Base-by-base conservation (phyloP, 129 eudicot species). In the Flaveria sonorensis region DNA sequence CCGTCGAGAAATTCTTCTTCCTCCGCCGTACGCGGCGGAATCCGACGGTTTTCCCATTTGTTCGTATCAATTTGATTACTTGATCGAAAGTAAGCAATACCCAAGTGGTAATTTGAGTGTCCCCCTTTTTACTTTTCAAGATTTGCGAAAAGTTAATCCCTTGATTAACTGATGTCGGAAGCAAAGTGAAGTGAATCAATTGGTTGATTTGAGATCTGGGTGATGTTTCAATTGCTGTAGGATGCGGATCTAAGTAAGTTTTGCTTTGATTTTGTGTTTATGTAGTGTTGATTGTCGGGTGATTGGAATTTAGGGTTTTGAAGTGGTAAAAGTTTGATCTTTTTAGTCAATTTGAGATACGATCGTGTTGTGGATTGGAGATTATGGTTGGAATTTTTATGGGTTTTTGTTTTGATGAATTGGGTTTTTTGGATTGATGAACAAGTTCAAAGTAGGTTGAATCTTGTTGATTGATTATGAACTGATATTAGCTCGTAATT, bases 161-260 rank as follows among this genome's bases (percentile, higher is more conserved):
- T 15, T 42, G 15, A 42, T 73, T 52, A 45, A 68, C 53, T 68
- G 48, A 78, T 86, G 82, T 86, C 94, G 82, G 89, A 77, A 78
- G 86, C 83, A 69, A 75, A 67, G 56, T 76, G 46, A 74, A 50
- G 43, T 79, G 45, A 60, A 88, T 86, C 83, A 30, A 45, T n/a
- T 18, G 6, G 69, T 77, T 48, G 83, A 66, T 87, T 73, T 60
- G 59, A 30, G 84, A 86, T 86, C 88, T 79, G 36, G 57, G 62
- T 80, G 13, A 39, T 66, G 70, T 79, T 36, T 81, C 71, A 50
- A 70, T 85, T 77, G 68, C 71, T 57, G 45, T 48, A 16, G 36
- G 62, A 74, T 74, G 81, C 67, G 55, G 83, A 83, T 87, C 86
- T 84, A 62, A 76, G 96, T 87, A 83, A 82, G 92, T 85, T 75